phyloP scores from a whole-genome alignment of 2,329 filamentous ascomycete genomes.

The Microcyclospora tardicrescens region DNA sequence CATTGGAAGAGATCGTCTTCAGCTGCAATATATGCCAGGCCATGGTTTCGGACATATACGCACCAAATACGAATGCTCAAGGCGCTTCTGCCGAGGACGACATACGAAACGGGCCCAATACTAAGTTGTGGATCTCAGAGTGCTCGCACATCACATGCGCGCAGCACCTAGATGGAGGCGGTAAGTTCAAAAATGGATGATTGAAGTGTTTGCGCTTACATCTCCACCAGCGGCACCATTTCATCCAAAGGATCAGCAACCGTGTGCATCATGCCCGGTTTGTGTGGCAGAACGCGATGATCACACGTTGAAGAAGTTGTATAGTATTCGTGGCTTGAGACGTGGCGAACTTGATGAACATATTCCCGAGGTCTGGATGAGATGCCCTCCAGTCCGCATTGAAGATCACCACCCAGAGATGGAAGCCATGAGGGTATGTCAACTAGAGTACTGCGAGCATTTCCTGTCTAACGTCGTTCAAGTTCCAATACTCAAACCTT shows the following conservation, averaged over 20 bases:
- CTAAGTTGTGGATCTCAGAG: slow-evolving; percentile 34
- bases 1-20: slow-evolving; percentile 31
- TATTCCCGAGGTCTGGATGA: slow-evolving; percentile 32
- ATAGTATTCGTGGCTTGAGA: slow-evolving; percentile 31
- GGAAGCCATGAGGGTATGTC: slow-evolving; percentile 30
- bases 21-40: slow-evolving; percentile 36
- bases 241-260: slow-evolving; percentile 27
- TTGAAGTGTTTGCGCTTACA: neutral
- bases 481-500: slow-evolving; percentile 37
- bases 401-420: slow-evolving; percentile 24
- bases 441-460: neutral
- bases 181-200: slow-evolving; percentile 21
- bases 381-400: slow-evolving; percentile 32
- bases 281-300: slow-evolving; percentile 29
- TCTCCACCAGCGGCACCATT: slow-evolving; percentile 30
- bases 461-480: slow-evolving; percentile 2
- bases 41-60: slow-evolving; percentile 33
- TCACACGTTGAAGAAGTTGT: slow-evolving; percentile 25
- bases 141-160: slow-evolving; percentile 39
- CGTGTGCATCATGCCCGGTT: slow-evolving; percentile 32
- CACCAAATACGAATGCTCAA: slow-evolving; percentile 22
- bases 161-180: slow-evolving; percentile 36
- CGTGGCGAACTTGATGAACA: slow-evolving; percentile 29
- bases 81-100: slow-evolving; percentile 20
- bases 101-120: slow-evolving; percentile 26